These are phyloP conservation scores for Fusarium agapanthi DNA, from an alignment of 2,329 filamentous ascomycete genomes.

Conservation along the genomic window DNA sequence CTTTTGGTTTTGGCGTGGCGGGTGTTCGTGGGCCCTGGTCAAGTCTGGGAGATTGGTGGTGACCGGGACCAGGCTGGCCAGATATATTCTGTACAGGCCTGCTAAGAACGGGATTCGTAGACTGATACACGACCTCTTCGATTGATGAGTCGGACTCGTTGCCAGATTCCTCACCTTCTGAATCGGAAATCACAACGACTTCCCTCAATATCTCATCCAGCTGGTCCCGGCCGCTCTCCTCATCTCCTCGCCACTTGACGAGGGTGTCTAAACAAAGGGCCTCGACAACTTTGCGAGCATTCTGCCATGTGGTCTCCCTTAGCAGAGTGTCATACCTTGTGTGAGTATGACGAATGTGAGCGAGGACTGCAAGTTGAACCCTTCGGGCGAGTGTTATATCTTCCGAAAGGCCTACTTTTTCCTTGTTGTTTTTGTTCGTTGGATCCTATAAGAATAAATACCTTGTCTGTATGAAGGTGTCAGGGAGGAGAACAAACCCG, in stretches of 20 bases:
- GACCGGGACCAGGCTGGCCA: constrained; percentile 24
- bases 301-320: constrained; percentile 65
- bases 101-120: constrained; percentile 3
- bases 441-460: constrained; percentile 52
- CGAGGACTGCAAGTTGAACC: constrained; percentile 71
- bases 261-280: constrained; percentile 69
- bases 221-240: constrained; percentile 73
- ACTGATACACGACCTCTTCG: constrained; percentile 34
- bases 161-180: constrained; percentile 57
- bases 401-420: constrained; percentile 65
- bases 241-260: constrained; percentile 77
- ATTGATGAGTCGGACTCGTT: constrained; percentile 49
- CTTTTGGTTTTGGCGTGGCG: constrained; percentile 31
- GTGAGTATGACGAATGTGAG: constrained; percentile 73
- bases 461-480: neutral
- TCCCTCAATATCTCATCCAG: constrained; percentile 73
- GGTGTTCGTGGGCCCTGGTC: constrained; percentile 14
- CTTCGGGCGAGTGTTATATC: constrained; percentile 67
- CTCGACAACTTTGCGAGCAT: constrained; percentile 69
- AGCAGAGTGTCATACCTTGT: constrained; percentile 71
- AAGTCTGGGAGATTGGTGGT: constrained; percentile 29
- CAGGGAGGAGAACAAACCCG: constrained; percentile 56
- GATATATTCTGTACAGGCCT: constrained; percentile 18
- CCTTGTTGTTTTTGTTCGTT: constrained; percentile 60
- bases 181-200: constrained; percentile 72